Percentiles rank a stretch among this genome's conserved stretches.
phyloP scores from a whole-genome alignment of 73 alveolate genomes.

The Breviolum minutum region DNA sequence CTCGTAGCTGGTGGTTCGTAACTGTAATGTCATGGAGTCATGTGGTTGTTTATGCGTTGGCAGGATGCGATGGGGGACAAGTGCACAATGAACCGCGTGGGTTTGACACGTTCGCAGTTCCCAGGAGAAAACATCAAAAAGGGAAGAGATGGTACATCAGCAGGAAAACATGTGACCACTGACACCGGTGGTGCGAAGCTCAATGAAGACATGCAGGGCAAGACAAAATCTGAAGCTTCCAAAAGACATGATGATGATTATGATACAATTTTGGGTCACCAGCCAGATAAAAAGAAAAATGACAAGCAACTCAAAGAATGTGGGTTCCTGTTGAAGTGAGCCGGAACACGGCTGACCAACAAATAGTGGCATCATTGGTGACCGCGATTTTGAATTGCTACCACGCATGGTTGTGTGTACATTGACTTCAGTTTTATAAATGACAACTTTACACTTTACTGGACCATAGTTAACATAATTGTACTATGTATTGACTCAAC shows the following conservation, averaged over 20 bases:
- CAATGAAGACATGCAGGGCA: not conserved
- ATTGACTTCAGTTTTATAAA: no score
- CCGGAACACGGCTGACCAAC: no score
- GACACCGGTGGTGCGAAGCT: not conserved
- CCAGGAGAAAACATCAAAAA: not conserved
- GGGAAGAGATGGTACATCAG: not conserved
- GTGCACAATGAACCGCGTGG: not conserved
- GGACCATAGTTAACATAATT: no score
- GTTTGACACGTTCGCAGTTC: not conserved
- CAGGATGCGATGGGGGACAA: not conserved
- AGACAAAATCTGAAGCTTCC: not conserved
- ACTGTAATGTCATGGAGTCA: no score
- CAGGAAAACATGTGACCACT: not conserved
- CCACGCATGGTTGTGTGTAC: no score
- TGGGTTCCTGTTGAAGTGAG: not conserved
- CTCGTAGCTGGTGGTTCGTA: no score
- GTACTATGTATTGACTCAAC: no score
- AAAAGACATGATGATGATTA: not conserved
- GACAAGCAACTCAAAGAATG: not conserved
- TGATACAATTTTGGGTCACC: not conserved
- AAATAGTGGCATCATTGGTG: no score
- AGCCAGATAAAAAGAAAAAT: not conserved
- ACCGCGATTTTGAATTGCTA: no score
- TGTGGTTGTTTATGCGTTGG: no score
- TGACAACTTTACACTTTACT: no score